Percentiles rank a stretch among this genome's conserved stretches.
Evolutionary conservation across 345 rosid species (phyloP).

Genomic region (Angophora floribunda): DNA sequence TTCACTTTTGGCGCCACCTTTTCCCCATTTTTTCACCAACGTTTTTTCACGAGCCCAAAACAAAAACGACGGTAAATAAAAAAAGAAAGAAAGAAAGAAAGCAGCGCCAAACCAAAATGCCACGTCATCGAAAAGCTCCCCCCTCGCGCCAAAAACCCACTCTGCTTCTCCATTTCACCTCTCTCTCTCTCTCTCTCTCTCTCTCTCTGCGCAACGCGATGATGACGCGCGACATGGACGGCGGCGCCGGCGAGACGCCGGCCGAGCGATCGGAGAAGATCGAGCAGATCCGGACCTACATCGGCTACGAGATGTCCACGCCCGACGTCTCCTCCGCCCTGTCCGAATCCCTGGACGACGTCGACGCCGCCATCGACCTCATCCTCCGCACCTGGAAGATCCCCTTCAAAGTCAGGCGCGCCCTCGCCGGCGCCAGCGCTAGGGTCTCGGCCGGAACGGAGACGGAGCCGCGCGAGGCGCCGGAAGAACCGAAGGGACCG

Average conservation of each 20-base stretch:
- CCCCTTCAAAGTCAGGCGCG: slow-evolving; percentile 3
- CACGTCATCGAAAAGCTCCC: not conserved
- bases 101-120: not conserved
- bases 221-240: not conserved
- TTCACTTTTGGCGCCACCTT: not conserved
- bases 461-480: not conserved
- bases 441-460: slow-evolving; percentile 17
- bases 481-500: not conserved
- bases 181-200: not conserved
- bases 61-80: not conserved
- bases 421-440: slow-evolving; percentile 19
- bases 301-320: not conserved
- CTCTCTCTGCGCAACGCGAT: not conserved
- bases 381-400: not conserved
- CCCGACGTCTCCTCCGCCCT: not conserved
- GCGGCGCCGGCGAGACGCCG: not conserved
- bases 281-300: not conserved
- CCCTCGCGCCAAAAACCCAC: not conserved
- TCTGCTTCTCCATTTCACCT: not conserved
- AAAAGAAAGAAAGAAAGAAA: not conserved
- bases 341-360: not conserved
- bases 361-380: not conserved
- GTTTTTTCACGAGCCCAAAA: not conserved
- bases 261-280: not conserved
- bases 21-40: not conserved